Conservation (phyloP, 1,284 basidiomycete species). For the Ganoderma lingzhi region DNA sequence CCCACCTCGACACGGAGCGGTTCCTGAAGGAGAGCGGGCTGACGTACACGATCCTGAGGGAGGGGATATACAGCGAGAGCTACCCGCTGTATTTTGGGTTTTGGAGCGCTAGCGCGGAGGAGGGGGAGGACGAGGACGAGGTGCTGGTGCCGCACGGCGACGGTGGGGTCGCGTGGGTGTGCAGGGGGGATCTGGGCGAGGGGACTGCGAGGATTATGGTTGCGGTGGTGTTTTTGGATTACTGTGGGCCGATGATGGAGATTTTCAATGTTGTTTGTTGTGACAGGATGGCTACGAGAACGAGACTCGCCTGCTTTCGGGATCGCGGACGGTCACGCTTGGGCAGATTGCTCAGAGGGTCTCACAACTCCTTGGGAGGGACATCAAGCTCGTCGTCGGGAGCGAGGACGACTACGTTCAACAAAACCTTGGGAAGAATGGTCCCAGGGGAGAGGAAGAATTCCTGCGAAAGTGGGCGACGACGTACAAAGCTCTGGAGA, state of each 20-base stretch:
- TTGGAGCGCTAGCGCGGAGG: conserved; percentile 35
- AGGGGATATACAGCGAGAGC: conserved; percentile 50
- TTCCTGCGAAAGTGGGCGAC: conserved; percentile 43
- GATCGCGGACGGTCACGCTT: conserved; percentile 38
- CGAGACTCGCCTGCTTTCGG: conserved; percentile 41
- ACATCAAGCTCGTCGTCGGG: conserved; percentile 36
- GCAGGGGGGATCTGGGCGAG: conserved; percentile 44
- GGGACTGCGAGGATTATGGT: conserved; percentile 44
- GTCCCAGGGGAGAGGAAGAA: conserved; percentile 35
- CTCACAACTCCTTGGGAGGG: conserved; percentile 34
- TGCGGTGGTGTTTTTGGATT: conserved; percentile 21
- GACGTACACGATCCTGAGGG: conserved; percentile 46
- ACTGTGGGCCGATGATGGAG: neutral
- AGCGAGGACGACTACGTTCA: conserved; percentile 41
- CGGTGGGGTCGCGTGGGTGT: conserved; percentile 44
- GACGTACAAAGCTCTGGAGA: conserved; percentile 39
- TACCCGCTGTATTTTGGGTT: conserved; percentile 47
- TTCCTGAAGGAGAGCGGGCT: conserved; percentile 47
- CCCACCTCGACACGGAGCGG: conserved; percentile 47
- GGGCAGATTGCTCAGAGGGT: conserved; percentile 35
- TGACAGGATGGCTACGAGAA: conserved; percentile 39
- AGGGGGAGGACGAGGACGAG: conserved; percentile 34
- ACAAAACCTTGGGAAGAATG: conserved; percentile 30
- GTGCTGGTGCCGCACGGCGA: conserved; percentile 40
- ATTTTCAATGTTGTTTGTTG: neutral